Conservation (phyloP, 805 yeast genomes). For the Pichia insulana region DNA sequence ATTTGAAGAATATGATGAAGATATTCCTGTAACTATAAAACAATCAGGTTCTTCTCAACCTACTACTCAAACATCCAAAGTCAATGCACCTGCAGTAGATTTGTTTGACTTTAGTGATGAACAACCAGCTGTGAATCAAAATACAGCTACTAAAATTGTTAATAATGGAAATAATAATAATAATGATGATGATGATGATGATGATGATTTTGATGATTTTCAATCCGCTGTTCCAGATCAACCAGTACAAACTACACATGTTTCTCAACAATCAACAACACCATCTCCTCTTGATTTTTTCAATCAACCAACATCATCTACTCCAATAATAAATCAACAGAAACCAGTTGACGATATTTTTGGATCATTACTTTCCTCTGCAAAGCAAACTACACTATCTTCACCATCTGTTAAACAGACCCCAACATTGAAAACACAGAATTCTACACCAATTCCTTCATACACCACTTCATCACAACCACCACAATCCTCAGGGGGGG, state of each 20-base stretch:
- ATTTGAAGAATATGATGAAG: constrained; percentile 54
- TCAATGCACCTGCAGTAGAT: constrained; percentile 39
- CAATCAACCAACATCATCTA: constrained; percentile 11
- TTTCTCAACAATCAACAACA: constrained; percentile 14
- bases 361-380: constrained; percentile 59
- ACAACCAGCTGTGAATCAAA: constrained; percentile 9
- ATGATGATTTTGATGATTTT: constrained; percentile 71
- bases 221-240: constrained; percentile 31
- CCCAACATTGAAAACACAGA: not conserved
- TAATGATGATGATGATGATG: constrained; percentile 33
- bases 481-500: not conserved
- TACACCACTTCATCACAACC: constrained; percentile 5
- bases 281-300: constrained; percentile 11
- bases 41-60: constrained; percentile 22
- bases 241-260: constrained; percentile 13
- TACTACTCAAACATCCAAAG: constrained; percentile 31
- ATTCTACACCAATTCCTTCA: constrained; percentile 5
- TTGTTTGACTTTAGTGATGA: constrained; percentile 38
- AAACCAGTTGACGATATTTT: constrained; percentile 51
- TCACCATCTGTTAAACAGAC: no score
- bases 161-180: no score
- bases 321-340: constrained; percentile 32
- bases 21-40: constrained; percentile 25
- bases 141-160: no score
- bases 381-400: constrained; percentile 35